A percentile compares a stretch with the other conserved stretches of the same genome.
Evolutionary conservation across 164 flowering plant genomes (phyloP).

Genomic region (Protea cynaroides): DNA sequence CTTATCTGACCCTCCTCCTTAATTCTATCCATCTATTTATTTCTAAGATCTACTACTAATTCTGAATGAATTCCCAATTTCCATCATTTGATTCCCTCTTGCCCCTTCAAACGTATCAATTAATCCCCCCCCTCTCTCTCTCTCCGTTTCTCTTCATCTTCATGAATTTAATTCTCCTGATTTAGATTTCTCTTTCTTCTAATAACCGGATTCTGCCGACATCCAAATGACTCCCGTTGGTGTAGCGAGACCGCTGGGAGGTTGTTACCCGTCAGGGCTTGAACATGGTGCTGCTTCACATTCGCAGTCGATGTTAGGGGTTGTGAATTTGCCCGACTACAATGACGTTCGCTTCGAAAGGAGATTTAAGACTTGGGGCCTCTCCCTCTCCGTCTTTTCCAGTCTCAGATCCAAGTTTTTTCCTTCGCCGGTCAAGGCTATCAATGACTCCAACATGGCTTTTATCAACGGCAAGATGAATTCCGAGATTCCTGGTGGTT

Average conservation of each 20-base stretch:
- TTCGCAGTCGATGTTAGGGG: conserved; percentile 11
- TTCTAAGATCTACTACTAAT: too few relatives aligned
- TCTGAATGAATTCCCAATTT: too few relatives aligned
- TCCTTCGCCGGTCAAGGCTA: conserved; percentile 26
- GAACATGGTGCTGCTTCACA: conserved; percentile 1
- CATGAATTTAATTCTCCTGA: too few relatives aligned
- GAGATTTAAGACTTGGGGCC: background rate
- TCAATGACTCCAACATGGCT: conserved; percentile 18
- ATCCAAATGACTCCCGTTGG: conserved; percentile 3
- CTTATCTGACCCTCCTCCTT: too few relatives aligned
- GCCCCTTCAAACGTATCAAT: too few relatives aligned
- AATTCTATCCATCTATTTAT: too few relatives aligned
- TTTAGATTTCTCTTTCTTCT: too few relatives aligned
- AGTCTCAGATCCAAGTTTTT: conserved; percentile 13
- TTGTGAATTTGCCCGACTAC: conserved; percentile 6
- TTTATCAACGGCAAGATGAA: conserved; percentile 9
- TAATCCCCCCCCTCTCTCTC: too few relatives aligned
- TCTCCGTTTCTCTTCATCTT: too few relatives aligned
- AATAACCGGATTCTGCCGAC: too few relatives aligned
- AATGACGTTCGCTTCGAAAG: conserved; percentile 4
- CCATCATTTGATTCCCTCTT: too few relatives aligned
- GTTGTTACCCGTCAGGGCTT: background rate
- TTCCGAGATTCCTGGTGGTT: background rate
- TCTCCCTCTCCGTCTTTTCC: background rate
- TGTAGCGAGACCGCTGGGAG: background rate